Conservation (phyloP, 768 basidiomycete genomes). For the Russula abietina region DNA sequence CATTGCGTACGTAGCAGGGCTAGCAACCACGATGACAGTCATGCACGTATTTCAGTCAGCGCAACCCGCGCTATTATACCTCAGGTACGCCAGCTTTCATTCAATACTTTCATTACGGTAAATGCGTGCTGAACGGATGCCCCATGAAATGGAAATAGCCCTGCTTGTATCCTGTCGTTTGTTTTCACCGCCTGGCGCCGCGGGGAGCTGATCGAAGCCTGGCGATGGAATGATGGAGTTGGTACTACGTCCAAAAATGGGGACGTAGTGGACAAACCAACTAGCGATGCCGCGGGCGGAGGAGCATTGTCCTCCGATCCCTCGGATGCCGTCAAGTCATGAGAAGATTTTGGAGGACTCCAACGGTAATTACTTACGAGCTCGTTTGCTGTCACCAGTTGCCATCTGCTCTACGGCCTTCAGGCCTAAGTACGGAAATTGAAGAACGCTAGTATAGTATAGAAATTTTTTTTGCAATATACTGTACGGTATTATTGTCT, state of each 20-base stretch:
- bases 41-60: conserved; percentile 75
- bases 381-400: background rate
- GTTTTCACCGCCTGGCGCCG: conserved; percentile 48
- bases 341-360: background rate
- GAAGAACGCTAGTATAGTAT: background rate
- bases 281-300: conserved; percentile 9
- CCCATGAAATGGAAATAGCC: conserved; percentile 37
- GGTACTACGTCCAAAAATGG: conserved; percentile 27
- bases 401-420: background rate
- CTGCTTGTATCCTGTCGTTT: conserved; percentile 72
- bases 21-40: conserved; percentile 70
- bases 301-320: conserved; percentile 1
- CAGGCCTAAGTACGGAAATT: background rate
- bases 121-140: background rate
- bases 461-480: background rate
- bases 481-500: background rate
- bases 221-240: conserved; percentile 62
- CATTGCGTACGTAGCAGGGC: conserved; percentile 65
- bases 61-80: conserved; percentile 90
- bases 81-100: conserved; percentile 50
- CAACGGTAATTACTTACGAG: conserved; percentile 9
- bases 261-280: conserved; percentile 14
- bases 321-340: conserved; percentile 11
- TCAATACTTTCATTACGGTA: no score
- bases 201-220: conserved; percentile 66